A percentile compares a stretch with the other conserved stretches of the same genome.
Evolutionary conservation across 805 yeast species (phyloP).

Genomic region (Myxozyma kluyveri): DNA sequence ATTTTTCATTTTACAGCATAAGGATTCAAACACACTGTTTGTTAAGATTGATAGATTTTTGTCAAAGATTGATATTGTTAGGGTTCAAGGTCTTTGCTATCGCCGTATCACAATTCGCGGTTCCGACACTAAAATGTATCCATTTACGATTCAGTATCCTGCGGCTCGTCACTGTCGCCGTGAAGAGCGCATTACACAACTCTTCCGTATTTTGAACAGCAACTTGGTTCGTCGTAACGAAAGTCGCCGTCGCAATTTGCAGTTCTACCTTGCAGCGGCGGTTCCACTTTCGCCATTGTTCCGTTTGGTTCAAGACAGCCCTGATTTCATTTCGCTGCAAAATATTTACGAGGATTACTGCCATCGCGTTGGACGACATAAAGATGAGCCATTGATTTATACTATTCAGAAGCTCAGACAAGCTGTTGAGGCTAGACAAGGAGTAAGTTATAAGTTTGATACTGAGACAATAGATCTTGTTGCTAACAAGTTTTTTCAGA

Average conservation of each 20-base stretch:
- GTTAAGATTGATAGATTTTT: constrained; percentile 89
- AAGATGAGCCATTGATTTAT: constrained; percentile 88
- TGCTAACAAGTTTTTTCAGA: not conserved
- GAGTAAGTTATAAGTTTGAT: constrained; percentile 14
- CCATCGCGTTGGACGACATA: constrained; percentile 62
- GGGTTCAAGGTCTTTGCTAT: constrained; percentile 88
- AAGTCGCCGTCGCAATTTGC: constrained; percentile 78
- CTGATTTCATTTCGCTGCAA: constrained; percentile 70
- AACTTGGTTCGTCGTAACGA: constrained; percentile 78
- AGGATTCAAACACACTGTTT: constrained; percentile 86
- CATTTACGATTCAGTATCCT: constrained; percentile 95
- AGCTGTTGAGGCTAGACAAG: constrained; percentile 79
- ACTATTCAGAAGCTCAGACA: constrained; percentile 82
- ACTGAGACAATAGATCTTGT: not conserved
- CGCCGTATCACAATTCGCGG: constrained; percentile 87
- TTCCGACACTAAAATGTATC: constrained; percentile 85
- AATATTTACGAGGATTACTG: constrained; percentile 86
- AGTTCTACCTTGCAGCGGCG: constrained; percentile 84
- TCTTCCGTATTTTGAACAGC: constrained; percentile 80
- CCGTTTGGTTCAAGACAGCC: constrained; percentile 81
- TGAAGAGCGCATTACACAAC: constrained; percentile 89
- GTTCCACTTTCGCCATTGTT: constrained; percentile 94
- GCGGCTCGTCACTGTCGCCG: constrained; percentile 97
- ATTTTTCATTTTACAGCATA: constrained; percentile 33
- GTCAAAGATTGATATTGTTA: constrained; percentile 80